A percentile compares a stretch with the other conserved stretches of the same genome.
Conservation (phyloP, 345 rosid genomes). For the Microthlaspi erraticum region DNA sequence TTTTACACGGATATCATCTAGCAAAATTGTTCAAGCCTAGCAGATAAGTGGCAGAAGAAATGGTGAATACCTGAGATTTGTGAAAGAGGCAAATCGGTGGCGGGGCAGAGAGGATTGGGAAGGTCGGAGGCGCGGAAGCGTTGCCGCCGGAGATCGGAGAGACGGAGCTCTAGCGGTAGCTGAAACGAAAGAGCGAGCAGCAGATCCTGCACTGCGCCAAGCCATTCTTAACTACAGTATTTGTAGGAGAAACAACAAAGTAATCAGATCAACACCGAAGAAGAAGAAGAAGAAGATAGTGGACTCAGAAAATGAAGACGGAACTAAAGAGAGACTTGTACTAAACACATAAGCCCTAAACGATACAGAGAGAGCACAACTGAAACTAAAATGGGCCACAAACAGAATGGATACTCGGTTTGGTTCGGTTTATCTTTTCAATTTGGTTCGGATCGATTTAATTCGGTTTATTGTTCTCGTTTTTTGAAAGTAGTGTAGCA, state of each 20-base stretch:
- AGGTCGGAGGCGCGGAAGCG: slow-evolving; percentile 75
- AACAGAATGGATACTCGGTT: neutral
- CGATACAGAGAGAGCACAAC: neutral
- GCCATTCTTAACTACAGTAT: slow-evolving; percentile 48
- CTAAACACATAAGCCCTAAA: slow-evolving; percentile 25
- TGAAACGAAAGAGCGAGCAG: slow-evolving; percentile 50
- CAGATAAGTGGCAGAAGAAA: neutral
- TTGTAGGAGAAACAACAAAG: neutral
- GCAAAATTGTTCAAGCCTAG: slow-evolving; percentile 2
- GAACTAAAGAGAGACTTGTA: neutral
- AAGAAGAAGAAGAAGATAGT: slow-evolving; percentile 11
- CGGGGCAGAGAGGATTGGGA: slow-evolving; percentile 60
- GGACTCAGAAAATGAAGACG: slow-evolving; percentile 13
- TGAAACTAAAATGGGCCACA: neutral
- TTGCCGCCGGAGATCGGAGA: slow-evolving; percentile 58
- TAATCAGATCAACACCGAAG: slow-evolving; percentile 31
- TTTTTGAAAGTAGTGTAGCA: too few species aligned
- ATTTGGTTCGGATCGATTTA: neutral
- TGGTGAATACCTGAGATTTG: slow-evolving; percentile 60
- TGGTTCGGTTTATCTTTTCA: neutral
- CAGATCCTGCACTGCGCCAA: slow-evolving; percentile 53
- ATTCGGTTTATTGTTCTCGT: too few species aligned
- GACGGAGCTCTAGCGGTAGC: slow-evolving; percentile 67
- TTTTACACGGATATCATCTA: neutral
- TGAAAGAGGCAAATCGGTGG: slow-evolving; percentile 67